A percentile compares a stretch with the other conserved stretches of the same genome.
These are phyloP conservation scores for Leccinum aurantiacum DNA, from an alignment of 768 basidiomycete species.

Conservation along the genomic window DNA sequence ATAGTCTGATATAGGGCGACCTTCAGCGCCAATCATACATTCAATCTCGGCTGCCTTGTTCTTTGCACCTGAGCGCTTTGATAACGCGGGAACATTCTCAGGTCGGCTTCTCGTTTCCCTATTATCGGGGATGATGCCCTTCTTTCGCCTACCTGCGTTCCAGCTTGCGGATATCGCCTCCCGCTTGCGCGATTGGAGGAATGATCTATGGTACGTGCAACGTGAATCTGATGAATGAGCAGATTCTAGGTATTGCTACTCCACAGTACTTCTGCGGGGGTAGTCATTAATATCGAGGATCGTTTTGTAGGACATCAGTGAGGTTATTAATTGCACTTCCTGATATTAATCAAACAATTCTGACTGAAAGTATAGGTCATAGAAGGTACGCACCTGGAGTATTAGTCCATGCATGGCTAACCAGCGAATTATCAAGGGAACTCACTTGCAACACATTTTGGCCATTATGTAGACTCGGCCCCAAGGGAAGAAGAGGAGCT, in stretches of 20 bases:
- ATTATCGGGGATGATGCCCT: background rate
- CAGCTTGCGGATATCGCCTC: background rate
- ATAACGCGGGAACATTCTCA: background rate
- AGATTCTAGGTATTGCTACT: background rate
- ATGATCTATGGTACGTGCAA: background rate
- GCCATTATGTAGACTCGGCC: background rate
- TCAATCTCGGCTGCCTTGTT: background rate
- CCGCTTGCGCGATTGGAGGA: background rate
- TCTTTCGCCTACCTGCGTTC: constrained; percentile 10
- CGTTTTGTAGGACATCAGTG: background rate
- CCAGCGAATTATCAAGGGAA: background rate
- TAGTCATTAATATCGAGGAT: constrained; percentile 3
- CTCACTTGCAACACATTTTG: background rate
- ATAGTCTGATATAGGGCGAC: background rate
- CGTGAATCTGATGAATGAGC: background rate
- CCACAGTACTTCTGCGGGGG: background rate
- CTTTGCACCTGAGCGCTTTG: background rate
- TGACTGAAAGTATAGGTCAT: background rate
- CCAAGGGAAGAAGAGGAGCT: background rate
- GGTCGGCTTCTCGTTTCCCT: background rate
- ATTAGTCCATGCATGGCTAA: background rate
- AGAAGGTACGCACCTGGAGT: background rate
- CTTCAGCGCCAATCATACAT: background rate
- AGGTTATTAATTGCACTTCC: background rate
- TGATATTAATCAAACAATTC: background rate